A percentile compares a stretch with the other conserved stretches of the same genome.
phyloP scores from a whole-genome alignment of 345 rosid species.

The Arabis hirsuta region DNA sequence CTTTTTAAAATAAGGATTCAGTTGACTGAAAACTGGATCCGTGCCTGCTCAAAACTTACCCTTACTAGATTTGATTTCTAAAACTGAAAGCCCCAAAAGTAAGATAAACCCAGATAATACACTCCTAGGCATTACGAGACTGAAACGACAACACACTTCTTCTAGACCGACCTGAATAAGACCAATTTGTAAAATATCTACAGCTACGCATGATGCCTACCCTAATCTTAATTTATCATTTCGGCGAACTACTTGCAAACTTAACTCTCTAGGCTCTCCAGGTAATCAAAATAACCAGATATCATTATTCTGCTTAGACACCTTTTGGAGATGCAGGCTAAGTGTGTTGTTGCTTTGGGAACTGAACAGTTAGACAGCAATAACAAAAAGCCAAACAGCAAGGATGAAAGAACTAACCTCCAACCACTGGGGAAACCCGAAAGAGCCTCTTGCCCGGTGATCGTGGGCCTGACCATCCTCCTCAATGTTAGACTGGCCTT shows the following conservation, averaged over 20 bases:
- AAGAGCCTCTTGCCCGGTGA: slow-evolving; percentile 63
- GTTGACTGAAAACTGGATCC: no score
- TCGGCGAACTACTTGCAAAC: slow-evolving; percentile 1
- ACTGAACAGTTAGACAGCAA: not conserved
- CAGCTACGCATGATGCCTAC: not conserved
- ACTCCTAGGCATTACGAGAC: no score
- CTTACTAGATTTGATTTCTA: no score
- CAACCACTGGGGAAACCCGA: slow-evolving; percentile 80
- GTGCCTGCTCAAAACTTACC: no score
- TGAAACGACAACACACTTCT: not conserved
- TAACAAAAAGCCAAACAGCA: not conserved
- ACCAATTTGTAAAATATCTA: not conserved
- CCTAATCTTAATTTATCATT: not conserved
- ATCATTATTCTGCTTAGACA: not conserved
- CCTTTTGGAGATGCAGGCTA: not conserved
- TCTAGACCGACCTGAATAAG: not conserved
- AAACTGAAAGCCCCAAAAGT: not conserved
- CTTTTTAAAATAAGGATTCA: no score
- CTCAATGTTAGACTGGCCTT: slow-evolving; percentile 61
- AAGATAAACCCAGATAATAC: no score
- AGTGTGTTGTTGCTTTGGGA: not conserved
- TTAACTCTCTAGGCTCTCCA: not conserved
- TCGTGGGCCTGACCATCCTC: slow-evolving; percentile 59
- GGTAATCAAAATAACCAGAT: slow-evolving; percentile 7
- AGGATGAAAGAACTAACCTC: slow-evolving; percentile 55